A percentile compares a stretch with the other conserved stretches of the same genome.
phyloP scores from a whole-genome alignment of 2,329 filamentous ascomycete genomes.

The Metarhizium rileyi region DNA sequence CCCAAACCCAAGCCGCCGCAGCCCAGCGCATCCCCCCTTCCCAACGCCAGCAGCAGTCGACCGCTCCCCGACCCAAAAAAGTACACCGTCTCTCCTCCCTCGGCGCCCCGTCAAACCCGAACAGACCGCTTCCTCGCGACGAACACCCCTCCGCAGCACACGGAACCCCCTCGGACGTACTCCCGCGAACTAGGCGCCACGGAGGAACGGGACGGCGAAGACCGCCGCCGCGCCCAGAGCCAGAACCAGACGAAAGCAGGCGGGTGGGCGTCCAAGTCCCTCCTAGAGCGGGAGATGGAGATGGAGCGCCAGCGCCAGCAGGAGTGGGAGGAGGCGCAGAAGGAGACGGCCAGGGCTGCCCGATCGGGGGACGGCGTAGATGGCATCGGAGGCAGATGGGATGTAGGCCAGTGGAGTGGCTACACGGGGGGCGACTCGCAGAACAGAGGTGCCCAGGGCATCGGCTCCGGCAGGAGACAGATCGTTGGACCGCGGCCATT shows the following conservation, averaged over 20 bases:
- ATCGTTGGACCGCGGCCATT: slow-evolving; percentile 70
- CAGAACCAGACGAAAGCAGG: slow-evolving; percentile 53
- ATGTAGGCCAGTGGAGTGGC: slow-evolving; percentile 65
- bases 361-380: slow-evolving; percentile 44
- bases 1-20: slow-evolving; percentile 18
- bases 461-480: slow-evolving; percentile 62
- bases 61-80: slow-evolving; percentile 42
- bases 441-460: slow-evolving; percentile 56
- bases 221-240: slow-evolving; percentile 47
- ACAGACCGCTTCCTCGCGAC: slow-evolving; percentile 49
- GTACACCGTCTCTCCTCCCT: slow-evolving; percentile 16
- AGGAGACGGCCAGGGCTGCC: slow-evolving; percentile 47
- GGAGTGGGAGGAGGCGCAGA: slow-evolving; percentile 72
- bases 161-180: slow-evolving; percentile 38
- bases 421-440: slow-evolving; percentile 68
- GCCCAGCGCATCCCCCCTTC: slow-evolving; percentile 18
- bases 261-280: slow-evolving; percentile 56
- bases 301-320: slow-evolving; percentile 64
- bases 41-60: slow-evolving; percentile 26
- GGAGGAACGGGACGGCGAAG: slow-evolving; percentile 53
- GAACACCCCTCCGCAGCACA: slow-evolving; percentile 38
- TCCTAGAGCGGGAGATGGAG: slow-evolving; percentile 75
- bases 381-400: slow-evolving; percentile 61
- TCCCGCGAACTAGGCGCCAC: slow-evolving; percentile 45
- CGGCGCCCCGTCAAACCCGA: slow-evolving; percentile 28